Percentiles rank a stretch among this genome's conserved stretches.
These are phyloP conservation scores for Suillus occidentalis DNA, from an alignment of 768 basidiomycete species.

Conservation along the genomic window DNA sequence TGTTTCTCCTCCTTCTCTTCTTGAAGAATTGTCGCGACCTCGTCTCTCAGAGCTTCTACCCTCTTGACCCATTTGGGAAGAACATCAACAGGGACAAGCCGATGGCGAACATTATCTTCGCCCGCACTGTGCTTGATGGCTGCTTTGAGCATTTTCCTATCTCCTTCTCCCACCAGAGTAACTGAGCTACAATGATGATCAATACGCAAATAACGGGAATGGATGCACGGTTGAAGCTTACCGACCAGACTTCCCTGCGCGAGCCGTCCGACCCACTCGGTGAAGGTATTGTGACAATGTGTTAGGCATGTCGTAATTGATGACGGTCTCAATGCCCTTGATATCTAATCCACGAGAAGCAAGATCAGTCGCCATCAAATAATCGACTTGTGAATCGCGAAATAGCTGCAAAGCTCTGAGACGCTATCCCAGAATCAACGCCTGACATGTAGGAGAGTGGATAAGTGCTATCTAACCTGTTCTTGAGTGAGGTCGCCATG, in stretches of 20 bases:
- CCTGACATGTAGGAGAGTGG: slow-evolving; percentile 7
- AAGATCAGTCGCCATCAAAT: slow-evolving; percentile 93
- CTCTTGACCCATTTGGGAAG: slow-evolving; percentile 69
- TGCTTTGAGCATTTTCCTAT: slow-evolving; percentile 94
- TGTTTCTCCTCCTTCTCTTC: slow-evolving; percentile 98
- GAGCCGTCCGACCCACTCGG: slow-evolving; percentile 95
- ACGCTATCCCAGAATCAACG: slow-evolving; percentile 50
- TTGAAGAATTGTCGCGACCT: slow-evolving; percentile 74
- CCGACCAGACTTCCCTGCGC: slow-evolving; percentile 92
- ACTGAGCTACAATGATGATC: slow-evolving; percentile 62
- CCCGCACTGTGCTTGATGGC: slow-evolving; percentile 85
- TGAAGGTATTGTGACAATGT: slow-evolving; percentile 94
- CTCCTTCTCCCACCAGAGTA: slow-evolving; percentile 92
- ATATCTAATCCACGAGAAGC: slow-evolving; percentile 96
- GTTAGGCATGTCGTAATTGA: slow-evolving; percentile 98
- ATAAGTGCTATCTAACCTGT: slow-evolving; percentile 53
- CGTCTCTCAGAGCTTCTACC: slow-evolving; percentile 68
- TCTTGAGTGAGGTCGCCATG: slow-evolving; percentile 97
- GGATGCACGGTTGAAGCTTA: slow-evolving; percentile 36
- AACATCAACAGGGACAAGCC: slow-evolving; percentile 77
- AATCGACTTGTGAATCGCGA: slow-evolving; percentile 86
- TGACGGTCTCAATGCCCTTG: slow-evolving; percentile 95
- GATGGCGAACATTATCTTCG: slow-evolving; percentile 83
- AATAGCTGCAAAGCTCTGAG: slow-evolving; percentile 84
- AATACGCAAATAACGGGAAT: neutral